Conservation (phyloP, 2,329 filamentous ascomycete genomes). For the Ophiostoma piceae region DNA sequence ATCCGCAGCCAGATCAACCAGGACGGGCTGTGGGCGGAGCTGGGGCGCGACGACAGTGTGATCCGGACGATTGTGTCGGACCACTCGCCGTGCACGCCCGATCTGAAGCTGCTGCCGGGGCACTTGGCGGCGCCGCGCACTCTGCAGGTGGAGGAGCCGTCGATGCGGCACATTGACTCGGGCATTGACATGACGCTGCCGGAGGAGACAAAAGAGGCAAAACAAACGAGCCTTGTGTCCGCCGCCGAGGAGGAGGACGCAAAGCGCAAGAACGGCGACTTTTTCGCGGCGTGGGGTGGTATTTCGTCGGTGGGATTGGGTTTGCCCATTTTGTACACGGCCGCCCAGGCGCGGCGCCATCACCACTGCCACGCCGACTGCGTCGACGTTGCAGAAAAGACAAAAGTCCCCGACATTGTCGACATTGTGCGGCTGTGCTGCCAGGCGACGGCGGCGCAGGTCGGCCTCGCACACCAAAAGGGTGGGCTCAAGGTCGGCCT, state of each 20-base stretch:
- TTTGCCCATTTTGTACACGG: constrained; percentile 82
- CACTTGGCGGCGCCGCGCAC: constrained; percentile 43
- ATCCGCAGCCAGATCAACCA: constrained; percentile 79
- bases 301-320: constrained; percentile 92
- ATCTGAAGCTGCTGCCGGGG: constrained; percentile 79
- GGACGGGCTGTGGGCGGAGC: constrained; percentile 79
- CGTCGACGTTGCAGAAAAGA: not conserved
- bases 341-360: constrained; percentile 54
- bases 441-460: constrained; percentile 79
- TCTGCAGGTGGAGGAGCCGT: constrained; percentile 25
- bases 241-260: constrained; percentile 31
- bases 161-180: constrained; percentile 48
- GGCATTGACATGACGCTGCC: constrained; percentile 46
- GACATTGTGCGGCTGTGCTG: constrained; percentile 85
- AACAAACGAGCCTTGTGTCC: not conserved
- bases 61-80: constrained; percentile 91
- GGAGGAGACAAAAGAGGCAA: constrained; percentile 18
- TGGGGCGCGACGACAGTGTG: constrained; percentile 64
- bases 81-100: constrained; percentile 92
- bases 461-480: constrained; percentile 75
- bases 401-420: constrained; percentile 47
- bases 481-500: constrained; percentile 75
- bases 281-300: constrained; percentile 94
- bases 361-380: constrained; percentile 19
- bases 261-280: constrained; percentile 58